Evolutionary conservation across 345 rosid genomes (phyloP).

Genomic region (Populus euphratica): DNA sequence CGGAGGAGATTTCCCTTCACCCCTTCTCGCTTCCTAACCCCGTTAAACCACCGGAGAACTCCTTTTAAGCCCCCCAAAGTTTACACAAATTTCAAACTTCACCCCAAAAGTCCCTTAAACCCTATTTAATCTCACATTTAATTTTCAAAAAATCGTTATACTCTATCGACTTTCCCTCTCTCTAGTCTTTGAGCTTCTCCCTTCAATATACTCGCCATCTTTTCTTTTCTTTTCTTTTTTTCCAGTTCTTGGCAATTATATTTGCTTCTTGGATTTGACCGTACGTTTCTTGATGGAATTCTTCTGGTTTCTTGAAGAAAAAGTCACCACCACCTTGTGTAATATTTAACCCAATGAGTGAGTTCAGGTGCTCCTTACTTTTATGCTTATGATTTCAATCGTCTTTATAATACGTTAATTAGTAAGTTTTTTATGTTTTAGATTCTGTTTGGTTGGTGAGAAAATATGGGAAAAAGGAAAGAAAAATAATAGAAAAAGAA

Average conservation of each 20-base stretch:
- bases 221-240: neutral
- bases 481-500: neutral
- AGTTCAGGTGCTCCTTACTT: too few species aligned
- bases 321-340: neutral
- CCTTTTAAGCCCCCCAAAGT: too few species aligned
- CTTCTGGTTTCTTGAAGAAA: neutral
- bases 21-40: neutral
- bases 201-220: neutral
- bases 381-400: neutral
- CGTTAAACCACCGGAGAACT: slow-evolving; percentile 11
- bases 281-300: neutral
- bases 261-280: neutral
- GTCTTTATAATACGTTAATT: neutral
- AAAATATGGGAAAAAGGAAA: slow-evolving; percentile 7
- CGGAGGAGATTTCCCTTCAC: too few species aligned
- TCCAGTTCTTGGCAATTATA: neutral
- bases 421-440: neutral
- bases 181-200: neutral
- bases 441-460: slow-evolving; percentile 32
- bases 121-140: neutral
- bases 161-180: neutral
- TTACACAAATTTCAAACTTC: neutral
- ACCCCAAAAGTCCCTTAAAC: neutral
- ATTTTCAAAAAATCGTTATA: neutral
- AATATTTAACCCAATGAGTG: too few species aligned